phyloP scores from a whole-genome alignment of 441 rosid species.

The Arabidopsis hybrid region DNA sequence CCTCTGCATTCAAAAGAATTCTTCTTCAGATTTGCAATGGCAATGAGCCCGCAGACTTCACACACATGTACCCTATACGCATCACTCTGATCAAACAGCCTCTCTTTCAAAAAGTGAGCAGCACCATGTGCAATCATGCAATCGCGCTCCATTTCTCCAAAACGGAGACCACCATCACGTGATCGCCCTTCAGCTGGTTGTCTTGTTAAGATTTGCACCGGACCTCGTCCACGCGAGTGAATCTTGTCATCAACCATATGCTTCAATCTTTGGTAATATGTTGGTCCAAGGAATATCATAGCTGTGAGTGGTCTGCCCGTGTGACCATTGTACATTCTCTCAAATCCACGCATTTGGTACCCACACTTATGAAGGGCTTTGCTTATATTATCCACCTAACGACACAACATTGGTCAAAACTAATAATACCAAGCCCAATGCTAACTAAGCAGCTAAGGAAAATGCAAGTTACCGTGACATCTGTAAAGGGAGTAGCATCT shows the following conservation, averaged over 20 bases:
- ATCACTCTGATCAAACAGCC: conserved; percentile 97
- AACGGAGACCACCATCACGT: conserved; percentile 97
- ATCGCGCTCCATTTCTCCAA: conserved; percentile 98
- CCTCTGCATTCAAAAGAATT: conserved; percentile 95
- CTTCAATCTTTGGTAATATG: conserved; percentile 95
- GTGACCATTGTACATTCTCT: conserved; percentile 98
- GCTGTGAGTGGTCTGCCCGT: conserved; percentile 91
- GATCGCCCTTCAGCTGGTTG: conserved; percentile 99
- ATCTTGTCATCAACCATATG: conserved; percentile 99
- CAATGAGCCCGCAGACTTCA: conserved; percentile 89
- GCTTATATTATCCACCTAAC: conserved; percentile 97
- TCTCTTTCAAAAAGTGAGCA: conserved; percentile 88
- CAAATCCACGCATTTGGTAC: conserved; percentile 98
- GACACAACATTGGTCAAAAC: neutral
- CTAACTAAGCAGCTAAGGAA: conserved; percentile 18
- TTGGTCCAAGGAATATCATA: conserved; percentile 97
- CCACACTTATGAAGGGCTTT: conserved; percentile 98
- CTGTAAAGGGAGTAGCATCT: conserved; percentile 98
- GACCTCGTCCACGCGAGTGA: conserved; percentile 98
- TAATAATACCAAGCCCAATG: neutral
- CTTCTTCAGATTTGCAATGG: conserved; percentile 94
- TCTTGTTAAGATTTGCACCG: conserved; percentile 93
- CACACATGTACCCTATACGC: conserved; percentile 97
- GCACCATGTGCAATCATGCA: conserved; percentile 99
- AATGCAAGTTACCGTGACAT: conserved; percentile 81